phyloP scores from a whole-genome alignment of 306 rosid species.

The Corylus avellana region DNA sequence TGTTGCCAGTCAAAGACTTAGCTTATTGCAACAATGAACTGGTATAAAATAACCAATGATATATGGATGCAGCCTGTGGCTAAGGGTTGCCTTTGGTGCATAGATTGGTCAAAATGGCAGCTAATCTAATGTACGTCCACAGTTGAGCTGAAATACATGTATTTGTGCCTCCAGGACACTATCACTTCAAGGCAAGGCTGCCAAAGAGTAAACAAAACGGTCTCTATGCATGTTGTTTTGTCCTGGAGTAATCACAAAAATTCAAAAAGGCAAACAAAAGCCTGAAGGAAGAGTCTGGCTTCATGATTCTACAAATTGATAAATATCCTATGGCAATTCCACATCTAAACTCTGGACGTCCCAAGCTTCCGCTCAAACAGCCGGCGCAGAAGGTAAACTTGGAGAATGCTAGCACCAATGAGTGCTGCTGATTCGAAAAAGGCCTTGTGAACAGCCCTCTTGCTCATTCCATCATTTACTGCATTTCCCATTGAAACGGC shows the following conservation, averaged over 20 bases:
- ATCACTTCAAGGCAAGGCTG: not conserved
- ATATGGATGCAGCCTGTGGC: no score
- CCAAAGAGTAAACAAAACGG: constrained; percentile 11
- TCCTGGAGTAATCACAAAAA: not conserved
- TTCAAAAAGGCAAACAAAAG: not conserved
- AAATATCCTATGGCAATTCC: constrained; percentile 10
- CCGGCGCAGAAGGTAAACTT: constrained; percentile 65
- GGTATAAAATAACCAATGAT: no score
- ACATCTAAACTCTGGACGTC: constrained; percentile 33
- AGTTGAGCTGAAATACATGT: constrained; percentile 1
- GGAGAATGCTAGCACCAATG: constrained; percentile 59
- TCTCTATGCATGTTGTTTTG: constrained; percentile 5
- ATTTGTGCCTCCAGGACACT: not conserved
- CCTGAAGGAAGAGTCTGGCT: not conserved
- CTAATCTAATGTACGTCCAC: not conserved
- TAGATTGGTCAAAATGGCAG: not conserved
- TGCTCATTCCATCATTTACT: constrained; percentile 61
- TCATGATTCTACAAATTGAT: constrained; percentile 3
- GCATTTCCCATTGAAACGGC: constrained; percentile 10
- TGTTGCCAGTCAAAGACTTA: not conserved
- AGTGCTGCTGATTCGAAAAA: constrained; percentile 62
- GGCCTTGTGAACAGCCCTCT: constrained; percentile 66
- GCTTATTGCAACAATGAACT: no score
- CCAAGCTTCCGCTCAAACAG: constrained; percentile 59
- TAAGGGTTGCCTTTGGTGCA: not conserved